phyloP scores from a whole-genome alignment of 352 stramenopile genomes.

The Globisporangium viniferum region DNA sequence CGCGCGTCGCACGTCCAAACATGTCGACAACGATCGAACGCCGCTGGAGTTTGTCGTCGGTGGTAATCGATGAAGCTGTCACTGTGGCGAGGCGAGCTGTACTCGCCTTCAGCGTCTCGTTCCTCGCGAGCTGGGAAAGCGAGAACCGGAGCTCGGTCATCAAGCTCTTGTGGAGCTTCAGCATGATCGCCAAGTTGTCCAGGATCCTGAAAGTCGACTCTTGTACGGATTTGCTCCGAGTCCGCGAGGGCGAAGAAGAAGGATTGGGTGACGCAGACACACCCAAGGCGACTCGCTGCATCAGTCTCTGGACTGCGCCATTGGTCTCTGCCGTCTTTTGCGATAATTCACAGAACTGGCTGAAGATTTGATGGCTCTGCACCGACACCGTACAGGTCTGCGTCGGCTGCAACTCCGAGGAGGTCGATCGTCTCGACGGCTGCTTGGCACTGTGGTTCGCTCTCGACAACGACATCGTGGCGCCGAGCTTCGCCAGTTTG shows the following conservation, averaged over 20 bases:
- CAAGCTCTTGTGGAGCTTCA: conserved; percentile 30
- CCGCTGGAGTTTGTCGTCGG: neutral
- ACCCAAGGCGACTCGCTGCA: neutral
- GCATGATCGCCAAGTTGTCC: conserved; percentile 20
- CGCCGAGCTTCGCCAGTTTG: neutral
- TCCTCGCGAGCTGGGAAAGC: conserved; percentile 6
- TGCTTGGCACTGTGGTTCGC: neutral
- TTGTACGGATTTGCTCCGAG: neutral
- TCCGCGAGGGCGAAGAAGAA: neutral
- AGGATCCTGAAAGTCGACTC: conserved; percentile 7
- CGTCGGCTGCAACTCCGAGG: neutral
- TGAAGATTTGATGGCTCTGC: conserved; percentile 9
- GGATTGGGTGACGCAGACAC: neutral
- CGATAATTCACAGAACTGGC: conserved; percentile 7
- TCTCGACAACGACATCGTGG: neutral
- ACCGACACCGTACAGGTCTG: neutral
- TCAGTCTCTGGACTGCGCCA: conserved; percentile 14
- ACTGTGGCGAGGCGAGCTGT: no score
- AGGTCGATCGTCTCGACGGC: neutral
- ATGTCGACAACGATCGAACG: conserved; percentile 9
- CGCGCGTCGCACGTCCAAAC: conserved; percentile 26
- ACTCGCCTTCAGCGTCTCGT: neutral
- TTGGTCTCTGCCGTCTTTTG: conserved; percentile 10
- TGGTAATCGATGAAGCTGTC: neutral
- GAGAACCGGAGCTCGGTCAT: neutral